Base-by-base conservation (phyloP, 345 rosid species). In the Raphanus raphanistrum region DNA sequence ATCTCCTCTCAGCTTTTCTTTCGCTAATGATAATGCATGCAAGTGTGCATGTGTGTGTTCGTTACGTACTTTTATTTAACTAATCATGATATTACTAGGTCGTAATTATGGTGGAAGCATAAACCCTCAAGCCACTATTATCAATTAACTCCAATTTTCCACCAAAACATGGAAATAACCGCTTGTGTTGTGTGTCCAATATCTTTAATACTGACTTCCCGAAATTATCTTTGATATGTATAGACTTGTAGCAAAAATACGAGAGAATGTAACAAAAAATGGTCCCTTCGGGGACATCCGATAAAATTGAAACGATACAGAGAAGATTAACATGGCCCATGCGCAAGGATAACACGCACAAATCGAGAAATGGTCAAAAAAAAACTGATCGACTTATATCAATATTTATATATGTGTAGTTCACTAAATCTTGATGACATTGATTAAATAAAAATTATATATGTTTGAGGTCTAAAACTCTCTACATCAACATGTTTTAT, bases 101-200 rank as follows among this genome's bases (percentile, higher is more conserved):
- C 82, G 77, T 72, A 67, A 60, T 79, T 66, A 78, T 72, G 77
- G 73, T 78, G 73, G 33, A 73, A 68, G 73, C 74, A 59, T 73
- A 74, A 80, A 71, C 75, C 66, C 69, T 41, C 75, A 55, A 70
- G 15, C 77, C 59, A 48, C 73, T 68, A 72, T 66, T 77, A 43
- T 62, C 66, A 12, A 32, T n/a, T 27, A 27, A 58, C 52, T 57
- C 6, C 38, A 65, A 4, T 27, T 72, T 45, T 15, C 31, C 61
- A 71, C 62, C 66, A 28, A 55, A 63, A 31, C 35, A 64, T 77
- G 52, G 43, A 57, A 29, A 41, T 57, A 55, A 27, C 17, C 66
- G 66, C 21, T 67, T 21, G 38, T 68, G 45, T 70, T 28, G 59
- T 70, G 4, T 38, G 36, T 70, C 31, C 43, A 33, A 9, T 68